Conservation (phyloP, 2,329 filamentous ascomycete species). For the Neofusicoccum laricinum region DNA sequence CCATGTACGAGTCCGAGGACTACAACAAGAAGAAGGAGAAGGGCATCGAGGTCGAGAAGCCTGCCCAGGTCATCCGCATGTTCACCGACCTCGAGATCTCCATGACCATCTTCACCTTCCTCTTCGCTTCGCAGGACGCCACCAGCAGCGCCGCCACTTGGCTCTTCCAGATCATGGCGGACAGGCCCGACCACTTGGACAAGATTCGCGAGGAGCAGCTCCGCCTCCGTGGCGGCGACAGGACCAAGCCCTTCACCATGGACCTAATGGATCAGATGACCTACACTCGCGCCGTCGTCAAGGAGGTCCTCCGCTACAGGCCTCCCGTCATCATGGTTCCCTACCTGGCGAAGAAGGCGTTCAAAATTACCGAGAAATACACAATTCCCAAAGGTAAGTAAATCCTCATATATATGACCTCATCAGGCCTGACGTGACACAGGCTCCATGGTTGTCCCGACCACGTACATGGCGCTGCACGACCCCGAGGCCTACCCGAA, state of each 20-base stretch:
- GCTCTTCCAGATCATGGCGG: conserved; percentile 91
- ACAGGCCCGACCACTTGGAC: conserved; percentile 88
- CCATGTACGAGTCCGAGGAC: conserved; percentile 79
- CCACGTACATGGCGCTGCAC: conserved; percentile 84
- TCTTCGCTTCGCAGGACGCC: conserved; percentile 96
- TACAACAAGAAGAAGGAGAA: conserved; percentile 77
- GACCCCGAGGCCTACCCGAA: conserved; percentile 90
- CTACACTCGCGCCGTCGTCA: conserved; percentile 89
- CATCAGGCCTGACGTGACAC: conserved; percentile 23
- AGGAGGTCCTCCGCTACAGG: conserved; percentile 68
- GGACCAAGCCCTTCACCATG: conserved; percentile 68
- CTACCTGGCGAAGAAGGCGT: conserved; percentile 90
- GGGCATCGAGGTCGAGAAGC: conserved; percentile 74
- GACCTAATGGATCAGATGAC: conserved; percentile 84
- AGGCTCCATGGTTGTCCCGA: conserved; percentile 90
- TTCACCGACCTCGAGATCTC: conserved; percentile 91
- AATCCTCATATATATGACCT: neutral
- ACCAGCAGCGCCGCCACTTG: conserved; percentile 91
- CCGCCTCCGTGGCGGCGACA: conserved; percentile 69
- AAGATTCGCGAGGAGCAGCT: conserved; percentile 91
- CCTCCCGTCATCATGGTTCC: conserved; percentile 97
- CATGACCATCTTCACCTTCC: conserved; percentile 91
- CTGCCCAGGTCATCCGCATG: conserved; percentile 74
- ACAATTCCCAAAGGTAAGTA: conserved; percentile 79
- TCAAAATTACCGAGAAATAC: conserved; percentile 83